These are phyloP conservation scores for Mycocentrospora acerina DNA, from an alignment of 2,329 filamentous ascomycete species.

Conservation along the genomic window DNA sequence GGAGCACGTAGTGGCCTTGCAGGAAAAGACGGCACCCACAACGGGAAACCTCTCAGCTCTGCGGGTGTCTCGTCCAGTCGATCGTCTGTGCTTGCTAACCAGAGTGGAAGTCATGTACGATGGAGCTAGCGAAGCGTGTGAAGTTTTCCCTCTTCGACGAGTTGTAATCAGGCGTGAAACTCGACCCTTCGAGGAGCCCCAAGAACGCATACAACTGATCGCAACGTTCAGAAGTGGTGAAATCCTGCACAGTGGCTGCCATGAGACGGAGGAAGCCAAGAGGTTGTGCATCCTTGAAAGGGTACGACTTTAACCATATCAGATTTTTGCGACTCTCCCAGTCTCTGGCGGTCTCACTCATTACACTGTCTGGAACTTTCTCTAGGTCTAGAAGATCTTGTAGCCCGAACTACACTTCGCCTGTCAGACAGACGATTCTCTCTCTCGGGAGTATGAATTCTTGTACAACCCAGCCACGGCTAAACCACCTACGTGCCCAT, in stretches of 20 bases:
- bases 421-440: conserved; percentile 6
- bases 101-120: conserved; percentile 10
- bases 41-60: conserved; percentile 27
- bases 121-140: conserved; percentile 9
- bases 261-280: conserved; percentile 14
- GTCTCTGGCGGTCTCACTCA: conserved; percentile 1
- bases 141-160: conserved; percentile 8
- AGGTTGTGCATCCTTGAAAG: conserved; percentile 10
- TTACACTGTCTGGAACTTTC: conserved; percentile 4
- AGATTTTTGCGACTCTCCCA: conserved; percentile 9
- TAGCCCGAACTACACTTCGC: conserved; percentile 7
- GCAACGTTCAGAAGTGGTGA: conserved; percentile 6
- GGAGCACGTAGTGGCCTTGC: conserved; percentile 11
- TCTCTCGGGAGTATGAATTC: conserved; percentile 11
- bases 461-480: conserved; percentile 16
- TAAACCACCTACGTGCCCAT: conserved; percentile 10
- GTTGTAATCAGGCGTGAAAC: conserved; percentile 16
- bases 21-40: conserved; percentile 39
- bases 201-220: conserved; percentile 15
- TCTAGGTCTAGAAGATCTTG: conserved; percentile 12
- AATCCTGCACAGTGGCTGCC: conserved; percentile 5
- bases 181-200: conserved; percentile 10
- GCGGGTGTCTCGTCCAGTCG: conserved; percentile 18
- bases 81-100: conserved; percentile 19
- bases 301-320: conserved; percentile 13